Conservation (phyloP, 805 yeast species). For the Lipomyces orientalis region DNA sequence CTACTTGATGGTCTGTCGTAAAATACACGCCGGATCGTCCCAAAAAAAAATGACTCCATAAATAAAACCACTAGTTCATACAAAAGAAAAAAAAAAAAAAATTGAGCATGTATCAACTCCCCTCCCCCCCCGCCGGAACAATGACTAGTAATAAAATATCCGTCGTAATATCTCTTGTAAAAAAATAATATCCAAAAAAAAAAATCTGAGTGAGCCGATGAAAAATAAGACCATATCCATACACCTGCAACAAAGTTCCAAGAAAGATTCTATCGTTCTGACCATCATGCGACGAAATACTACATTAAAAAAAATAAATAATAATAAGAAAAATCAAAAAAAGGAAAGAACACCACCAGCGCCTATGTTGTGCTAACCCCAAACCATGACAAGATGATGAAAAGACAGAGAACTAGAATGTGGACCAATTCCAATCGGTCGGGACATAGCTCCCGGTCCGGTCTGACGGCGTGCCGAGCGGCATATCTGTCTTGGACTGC, state of each 20-base stretch:
- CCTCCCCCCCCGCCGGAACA: too few relatives aligned
- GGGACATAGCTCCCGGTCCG: conserved; percentile 39
- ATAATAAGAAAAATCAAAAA: not conserved
- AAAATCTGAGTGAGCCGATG: not conserved
- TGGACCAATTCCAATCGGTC: conserved; percentile 43
- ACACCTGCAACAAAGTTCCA: not conserved
- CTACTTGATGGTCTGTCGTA: too few relatives aligned
- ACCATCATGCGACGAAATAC: not conserved
- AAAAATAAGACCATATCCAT: not conserved
- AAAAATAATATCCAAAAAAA: not conserved
- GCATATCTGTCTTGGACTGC: conserved; percentile 6
- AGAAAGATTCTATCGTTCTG: not conserved
- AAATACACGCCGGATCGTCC: too few relatives aligned
- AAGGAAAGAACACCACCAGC: conserved; percentile 5
- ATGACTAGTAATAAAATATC: not conserved
- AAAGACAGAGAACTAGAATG: conserved; percentile 31
- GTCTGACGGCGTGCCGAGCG: conserved; percentile 28
- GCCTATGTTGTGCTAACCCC: not conserved
- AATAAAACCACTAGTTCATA: too few relatives aligned
- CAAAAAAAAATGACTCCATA: too few relatives aligned
- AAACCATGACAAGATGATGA: not conserved
- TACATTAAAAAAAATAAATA: not conserved
- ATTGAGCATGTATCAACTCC: too few relatives aligned
- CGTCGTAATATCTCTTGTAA: not conserved
- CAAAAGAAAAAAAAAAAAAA: too few relatives aligned